Evolutionary conservation across 2,329 filamentous ascomycete genomes (phyloP).

Genomic region (Trichoderma sp.): DNA sequence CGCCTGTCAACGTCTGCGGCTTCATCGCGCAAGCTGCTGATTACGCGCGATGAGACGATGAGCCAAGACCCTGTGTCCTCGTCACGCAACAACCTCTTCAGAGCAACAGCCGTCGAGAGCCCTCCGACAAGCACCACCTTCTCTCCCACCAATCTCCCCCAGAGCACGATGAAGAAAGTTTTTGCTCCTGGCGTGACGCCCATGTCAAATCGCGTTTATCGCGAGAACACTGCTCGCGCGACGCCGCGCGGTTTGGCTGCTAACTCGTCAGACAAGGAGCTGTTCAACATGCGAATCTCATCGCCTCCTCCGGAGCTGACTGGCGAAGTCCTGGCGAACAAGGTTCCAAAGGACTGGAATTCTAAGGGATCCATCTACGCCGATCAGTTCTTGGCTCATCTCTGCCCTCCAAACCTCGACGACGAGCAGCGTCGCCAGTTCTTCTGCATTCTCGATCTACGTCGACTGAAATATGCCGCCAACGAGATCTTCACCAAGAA

Average conservation of each 20-base stretch:
- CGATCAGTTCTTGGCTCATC: slow-evolving; percentile 57
- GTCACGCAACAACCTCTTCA: slow-evolving; percentile 45
- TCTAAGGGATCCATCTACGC: slow-evolving; percentile 57
- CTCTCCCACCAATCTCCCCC: slow-evolving; percentile 46
- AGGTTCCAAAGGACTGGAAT: slow-evolving; percentile 53
- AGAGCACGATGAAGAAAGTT: slow-evolving; percentile 47
- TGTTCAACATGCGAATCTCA: slow-evolving; percentile 59
- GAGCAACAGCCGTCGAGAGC: slow-evolving; percentile 39
- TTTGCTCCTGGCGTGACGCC: slow-evolving; percentile 48
- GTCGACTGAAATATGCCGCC: slow-evolving; percentile 60
- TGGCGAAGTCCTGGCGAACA: slow-evolving; percentile 53
- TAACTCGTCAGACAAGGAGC: slow-evolving; percentile 48
- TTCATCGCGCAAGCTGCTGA: slow-evolving; percentile 37
- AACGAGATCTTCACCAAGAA: slow-evolving; percentile 60
- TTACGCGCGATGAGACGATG: slow-evolving; percentile 38
- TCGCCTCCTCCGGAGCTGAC: slow-evolving; percentile 56
- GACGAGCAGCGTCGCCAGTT: slow-evolving; percentile 61
- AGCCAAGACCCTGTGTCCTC: slow-evolving; percentile 37
- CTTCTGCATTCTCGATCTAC: slow-evolving; percentile 61
- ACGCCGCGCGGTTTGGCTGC: slow-evolving; percentile 50
- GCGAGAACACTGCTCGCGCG: slow-evolving; percentile 47
- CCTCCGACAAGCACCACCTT: slow-evolving; percentile 38
- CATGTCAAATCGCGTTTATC: slow-evolving; percentile 42
- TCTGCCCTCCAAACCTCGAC: slow-evolving; percentile 56
- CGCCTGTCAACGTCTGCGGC: slow-evolving; percentile 40